Conservation (phyloP, 352 stramenopile genomes). For the Globisporangium acanthophoron region DNA sequence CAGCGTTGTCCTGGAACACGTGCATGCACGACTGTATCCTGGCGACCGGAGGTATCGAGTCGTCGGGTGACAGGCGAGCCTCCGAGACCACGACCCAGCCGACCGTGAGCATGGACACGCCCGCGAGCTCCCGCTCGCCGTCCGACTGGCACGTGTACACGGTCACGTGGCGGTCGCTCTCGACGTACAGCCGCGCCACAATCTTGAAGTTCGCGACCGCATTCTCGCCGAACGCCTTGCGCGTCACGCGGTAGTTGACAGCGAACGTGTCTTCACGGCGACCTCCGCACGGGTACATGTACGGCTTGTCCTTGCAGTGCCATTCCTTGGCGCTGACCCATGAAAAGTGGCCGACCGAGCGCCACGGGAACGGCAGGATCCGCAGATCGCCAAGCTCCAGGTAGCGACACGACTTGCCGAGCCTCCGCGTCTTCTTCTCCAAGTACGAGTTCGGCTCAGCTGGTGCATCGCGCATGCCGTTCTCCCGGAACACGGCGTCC, state of each 20-base stretch:
- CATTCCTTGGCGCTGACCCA: slow-evolving; percentile 2
- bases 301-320: slow-evolving; percentile 9
- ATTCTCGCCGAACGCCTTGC: neutral
- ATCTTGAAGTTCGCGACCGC: slow-evolving; percentile 5
- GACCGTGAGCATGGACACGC: neutral
- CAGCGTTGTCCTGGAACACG: neutral
- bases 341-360: neutral
- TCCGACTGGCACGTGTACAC: slow-evolving; percentile 8
- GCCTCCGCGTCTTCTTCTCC: neutral
- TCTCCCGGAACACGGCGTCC: slow-evolving; percentile 6
- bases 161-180: slow-evolving; percentile 7
- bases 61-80: neutral
- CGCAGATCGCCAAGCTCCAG: slow-evolving; percentile 3
- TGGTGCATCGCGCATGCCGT: neutral
- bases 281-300: slow-evolving; percentile 1
- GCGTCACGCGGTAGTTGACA: slow-evolving; percentile 6
- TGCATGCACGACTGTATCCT: slow-evolving; percentile 6
- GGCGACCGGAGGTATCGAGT: neutral
- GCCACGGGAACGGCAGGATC: slow-evolving; percentile 3
- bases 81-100: slow-evolving; percentile 3
- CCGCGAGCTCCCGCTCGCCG: slow-evolving; percentile 3
- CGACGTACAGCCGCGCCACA: slow-evolving; percentile 9
- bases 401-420: slow-evolving; percentile 1
- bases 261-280: slow-evolving; percentile 6
- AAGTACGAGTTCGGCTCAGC: slow-evolving; percentile 1